Conservation (phyloP, 495 filamentous ascomycete genomes). For the Penicillium subrubescens region DNA sequence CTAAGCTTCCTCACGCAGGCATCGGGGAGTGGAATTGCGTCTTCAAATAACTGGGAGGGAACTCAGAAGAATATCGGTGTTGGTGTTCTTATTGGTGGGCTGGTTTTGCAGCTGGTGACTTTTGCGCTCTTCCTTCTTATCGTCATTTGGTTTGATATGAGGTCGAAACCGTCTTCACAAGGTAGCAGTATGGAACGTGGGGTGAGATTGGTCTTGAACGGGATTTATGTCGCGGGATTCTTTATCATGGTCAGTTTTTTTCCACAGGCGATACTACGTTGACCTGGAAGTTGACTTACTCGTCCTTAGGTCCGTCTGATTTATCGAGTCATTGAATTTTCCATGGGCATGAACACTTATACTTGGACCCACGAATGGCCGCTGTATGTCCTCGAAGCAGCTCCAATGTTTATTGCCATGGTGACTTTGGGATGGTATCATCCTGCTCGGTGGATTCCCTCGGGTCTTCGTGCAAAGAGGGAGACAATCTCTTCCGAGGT, state of each 20-base stretch:
- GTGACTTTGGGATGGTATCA: conserved; percentile 31
- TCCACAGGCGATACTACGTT: not conserved
- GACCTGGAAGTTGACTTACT: not conserved
- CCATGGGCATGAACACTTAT: conserved; percentile 36
- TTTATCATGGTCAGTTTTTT: not conserved
- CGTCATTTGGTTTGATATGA: not conserved
- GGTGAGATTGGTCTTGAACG: not conserved
- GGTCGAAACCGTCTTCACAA: not conserved
- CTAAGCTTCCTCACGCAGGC: conserved; percentile 36
- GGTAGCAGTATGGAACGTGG: not conserved
- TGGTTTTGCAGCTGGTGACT: not conserved
- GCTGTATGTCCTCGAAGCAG: conserved; percentile 40
- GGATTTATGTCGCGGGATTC: not conserved
- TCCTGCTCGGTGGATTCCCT: conserved; percentile 19
- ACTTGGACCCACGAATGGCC: conserved; percentile 41
- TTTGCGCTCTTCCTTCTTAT: not conserved
- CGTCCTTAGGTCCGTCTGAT: not conserved
- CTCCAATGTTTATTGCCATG: conserved; percentile 41
- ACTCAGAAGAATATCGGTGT: not conserved
- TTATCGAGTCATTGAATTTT: conserved; percentile 42
- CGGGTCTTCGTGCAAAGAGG: not conserved
- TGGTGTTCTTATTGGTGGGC: not conserved
- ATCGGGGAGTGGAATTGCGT: conserved; percentile 36
- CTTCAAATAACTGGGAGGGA: conserved; percentile 29
- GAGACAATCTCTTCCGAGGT: not conserved